Base-by-base conservation (phyloP, 2,329 filamentous ascomycete genomes). In the Tolypocladium endophyticum region DNA sequence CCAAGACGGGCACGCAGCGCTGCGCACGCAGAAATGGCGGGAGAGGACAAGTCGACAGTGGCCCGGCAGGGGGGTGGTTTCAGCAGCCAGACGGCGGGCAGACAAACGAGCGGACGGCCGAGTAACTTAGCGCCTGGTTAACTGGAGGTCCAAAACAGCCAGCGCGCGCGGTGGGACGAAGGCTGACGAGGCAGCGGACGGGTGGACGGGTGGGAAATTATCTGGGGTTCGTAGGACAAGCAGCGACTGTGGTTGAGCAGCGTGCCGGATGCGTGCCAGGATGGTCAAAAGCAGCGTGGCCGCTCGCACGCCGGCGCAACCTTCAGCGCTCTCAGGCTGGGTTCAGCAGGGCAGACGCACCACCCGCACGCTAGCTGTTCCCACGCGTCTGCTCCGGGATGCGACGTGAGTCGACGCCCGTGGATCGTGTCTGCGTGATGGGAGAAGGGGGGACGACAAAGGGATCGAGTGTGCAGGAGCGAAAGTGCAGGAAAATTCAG, bases 171-270 rank as follows among this genome's bases (percentile, higher is more conserved):
- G 62, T 63, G 61, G 61, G 61, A 72, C 71, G 65, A 66, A 63
- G 70, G 67, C 67, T 68, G 67, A 67, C 64, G 66, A 63, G 64
- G 63, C 59, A 61, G 61, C 60, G 60, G 59, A 50, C 58, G 57
- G 60, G 35, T 52, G 57, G 61, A 60, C 56, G 64, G 61, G 63
- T 64, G 64, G 65, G 65, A 66, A 61, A 66, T 63, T 58, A 61
- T 66, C 65, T 65, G 65, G 64, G 64, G 64, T 66, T 61, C 58
- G 65, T 65, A 63, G 64, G 63, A 66, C 64, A 63, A 62, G 45
- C 56, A 59, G 60, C 53, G 50, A 55, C 25, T 45, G 35, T 23
- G 53, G 38, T 20, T 20, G 11, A 25, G 20, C 9, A 57, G 43
- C 20, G 25, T 45, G 41, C 38, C 55, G 36, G 61, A 56, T 56